Evolutionary conservation across 163 green algal species (phyloP).

Genomic region (Scenedesmus sp.): DNA sequence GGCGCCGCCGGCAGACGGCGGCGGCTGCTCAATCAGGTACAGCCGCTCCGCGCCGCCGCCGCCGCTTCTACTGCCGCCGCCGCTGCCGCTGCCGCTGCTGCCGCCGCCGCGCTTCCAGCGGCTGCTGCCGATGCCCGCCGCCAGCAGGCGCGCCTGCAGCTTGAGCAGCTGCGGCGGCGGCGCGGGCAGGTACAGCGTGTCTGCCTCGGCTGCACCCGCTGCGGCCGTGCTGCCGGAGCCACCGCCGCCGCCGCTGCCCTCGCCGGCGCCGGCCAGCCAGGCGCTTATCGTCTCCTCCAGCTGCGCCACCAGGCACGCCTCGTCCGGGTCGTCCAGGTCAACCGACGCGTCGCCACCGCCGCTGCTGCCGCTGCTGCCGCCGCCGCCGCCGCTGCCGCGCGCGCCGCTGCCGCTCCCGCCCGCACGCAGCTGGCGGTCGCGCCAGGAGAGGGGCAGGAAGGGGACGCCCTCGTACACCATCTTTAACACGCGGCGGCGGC

Average conservation of each 20-base stretch:
- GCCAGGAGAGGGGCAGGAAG: slow-evolving; percentile 56
- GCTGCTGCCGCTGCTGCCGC: slow-evolving; percentile 40
- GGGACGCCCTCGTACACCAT: slow-evolving; percentile 72
- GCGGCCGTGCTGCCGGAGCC: neutral
- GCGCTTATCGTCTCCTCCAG: slow-evolving; percentile 19
- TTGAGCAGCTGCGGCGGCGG: slow-evolving; percentile 12
- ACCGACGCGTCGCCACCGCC: neutral
- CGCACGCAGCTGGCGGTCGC: slow-evolving; percentile 46
- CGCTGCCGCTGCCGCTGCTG: slow-evolving; percentile 8
- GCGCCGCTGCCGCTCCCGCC: neutral
- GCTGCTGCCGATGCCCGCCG: slow-evolving; percentile 26
- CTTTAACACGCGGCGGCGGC: too few relatives aligned
- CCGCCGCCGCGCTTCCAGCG: neutral
- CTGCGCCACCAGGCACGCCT: too few relatives aligned
- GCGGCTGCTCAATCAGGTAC: neutral
- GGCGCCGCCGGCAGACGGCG: slow-evolving; percentile 44
- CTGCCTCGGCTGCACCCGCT: slow-evolving; percentile 2
- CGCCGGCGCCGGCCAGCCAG: too few relatives aligned
- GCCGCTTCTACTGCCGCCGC: neutral
- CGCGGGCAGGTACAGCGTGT: slow-evolving; percentile 28
- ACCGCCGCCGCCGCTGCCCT: slow-evolving; percentile 46
- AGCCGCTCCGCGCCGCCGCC: neutral
- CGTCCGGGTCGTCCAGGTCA: too few relatives aligned
- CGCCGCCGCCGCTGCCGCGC: slow-evolving; percentile 15
- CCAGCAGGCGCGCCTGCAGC: slow-evolving; percentile 7